These are phyloP conservation scores for Salvia miltiorrhiza DNA, from an alignment of 257 asterid species.

Conservation along the genomic window DNA sequence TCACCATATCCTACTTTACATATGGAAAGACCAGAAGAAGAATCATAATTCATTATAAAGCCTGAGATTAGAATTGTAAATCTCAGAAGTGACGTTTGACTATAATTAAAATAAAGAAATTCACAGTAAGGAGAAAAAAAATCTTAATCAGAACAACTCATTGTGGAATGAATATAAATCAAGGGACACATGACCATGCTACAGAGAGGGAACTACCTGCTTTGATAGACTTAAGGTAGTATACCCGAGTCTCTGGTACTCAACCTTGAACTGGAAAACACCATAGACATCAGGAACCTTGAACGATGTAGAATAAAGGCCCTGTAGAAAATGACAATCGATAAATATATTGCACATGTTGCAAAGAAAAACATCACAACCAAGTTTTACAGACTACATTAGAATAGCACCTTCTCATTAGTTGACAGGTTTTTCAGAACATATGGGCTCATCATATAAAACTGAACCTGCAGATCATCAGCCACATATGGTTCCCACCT, in stretches of 20 bases:
- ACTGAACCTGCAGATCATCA: slow-evolving; percentile 88
- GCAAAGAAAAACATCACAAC: slow-evolving; percentile 1
- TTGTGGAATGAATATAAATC: background rate
- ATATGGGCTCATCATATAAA: slow-evolving; percentile 97
- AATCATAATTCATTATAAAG: background rate
- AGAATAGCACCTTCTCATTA: slow-evolving; percentile 56
- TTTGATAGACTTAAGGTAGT: slow-evolving; percentile 76
- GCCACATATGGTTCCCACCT: slow-evolving; percentile 89
- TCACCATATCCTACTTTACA: slow-evolving; percentile 1
- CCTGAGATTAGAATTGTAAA: background rate
- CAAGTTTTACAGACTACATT: background rate
- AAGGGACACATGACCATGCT: background rate
- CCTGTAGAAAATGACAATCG: slow-evolving; percentile 43
- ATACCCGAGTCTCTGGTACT: slow-evolving; percentile 84
- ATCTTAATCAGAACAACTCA: background rate
- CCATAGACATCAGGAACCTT: slow-evolving; percentile 97
- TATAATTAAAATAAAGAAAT: background rate
- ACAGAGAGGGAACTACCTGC: slow-evolving; percentile 50
- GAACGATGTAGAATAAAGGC: slow-evolving; percentile 65
- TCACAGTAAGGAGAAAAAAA: background rate
- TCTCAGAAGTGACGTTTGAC: background rate
- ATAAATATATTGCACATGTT: background rate
- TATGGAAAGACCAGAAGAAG: background rate
- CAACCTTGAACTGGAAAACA: slow-evolving; percentile 92
- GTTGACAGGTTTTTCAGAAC: slow-evolving; percentile 79